Evolutionary conservation across 78 protist genomes (phyloP).

Genomic region (slime mould (Dictyostelium discoideum)): DNA sequence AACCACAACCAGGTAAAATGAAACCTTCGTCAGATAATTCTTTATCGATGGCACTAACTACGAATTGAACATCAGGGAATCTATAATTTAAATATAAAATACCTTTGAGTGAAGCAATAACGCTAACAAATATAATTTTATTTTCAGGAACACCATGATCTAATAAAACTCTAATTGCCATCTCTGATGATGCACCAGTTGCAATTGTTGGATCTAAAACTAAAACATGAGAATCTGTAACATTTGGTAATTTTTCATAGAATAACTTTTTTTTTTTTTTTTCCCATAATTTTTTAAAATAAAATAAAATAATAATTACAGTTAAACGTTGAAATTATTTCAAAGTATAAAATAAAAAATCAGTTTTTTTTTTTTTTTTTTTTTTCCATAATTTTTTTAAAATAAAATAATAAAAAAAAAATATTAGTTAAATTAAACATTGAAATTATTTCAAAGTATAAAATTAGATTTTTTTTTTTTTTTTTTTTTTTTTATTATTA

Average conservation of each 20-base stretch:
- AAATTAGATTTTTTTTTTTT: too few species aligned
- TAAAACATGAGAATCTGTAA: constrained; percentile 59
- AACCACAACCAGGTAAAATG: constrained; percentile 82
- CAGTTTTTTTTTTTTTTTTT: neutral
- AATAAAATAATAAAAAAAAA: neutral
- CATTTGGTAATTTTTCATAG: constrained; percentile 80
- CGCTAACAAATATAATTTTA: constrained; percentile 74
- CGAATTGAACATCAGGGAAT: constrained; percentile 81
- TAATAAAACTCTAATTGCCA: constrained; percentile 76
- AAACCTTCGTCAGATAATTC: constrained; percentile 44
- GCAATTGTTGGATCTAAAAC: constrained; percentile 86
- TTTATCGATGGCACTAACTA: constrained; percentile 59
- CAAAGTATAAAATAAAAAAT: neutral
- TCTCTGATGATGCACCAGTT: constrained; percentile 75
- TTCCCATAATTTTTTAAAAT: neutral
- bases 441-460: neutral
- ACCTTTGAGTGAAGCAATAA: constrained; percentile 67
- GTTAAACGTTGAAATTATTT: too few species aligned
- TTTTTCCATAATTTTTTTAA: neutral
- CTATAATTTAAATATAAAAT: constrained; percentile 25
- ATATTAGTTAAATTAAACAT: neutral
- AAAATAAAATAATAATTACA: neutral
- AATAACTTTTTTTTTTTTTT: constrained; percentile 23
- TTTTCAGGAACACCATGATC: constrained; percentile 84
- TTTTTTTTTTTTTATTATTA: neutral